Conservation (phyloP, 176 grass and related monocot genomes). For the Raddia guianensis region DNA sequence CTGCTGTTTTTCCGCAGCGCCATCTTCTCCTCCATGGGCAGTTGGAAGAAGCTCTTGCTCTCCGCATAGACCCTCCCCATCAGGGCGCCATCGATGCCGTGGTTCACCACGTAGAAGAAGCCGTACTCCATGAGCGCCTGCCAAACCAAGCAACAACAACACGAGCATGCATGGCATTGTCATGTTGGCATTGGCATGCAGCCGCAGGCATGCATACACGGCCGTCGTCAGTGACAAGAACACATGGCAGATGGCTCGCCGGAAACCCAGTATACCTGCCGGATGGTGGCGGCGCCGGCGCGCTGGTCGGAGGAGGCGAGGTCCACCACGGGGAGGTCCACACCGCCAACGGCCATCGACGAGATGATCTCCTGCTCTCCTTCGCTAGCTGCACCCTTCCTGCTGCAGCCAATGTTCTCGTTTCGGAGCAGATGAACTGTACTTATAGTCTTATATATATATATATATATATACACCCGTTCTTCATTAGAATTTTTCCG, state of each 20-base stretch:
- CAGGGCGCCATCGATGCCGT: constrained; percentile 43
- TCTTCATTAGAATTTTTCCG: not conserved
- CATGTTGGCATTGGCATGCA: too few relatives aligned
- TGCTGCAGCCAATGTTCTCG: too few relatives aligned
- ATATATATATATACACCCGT: too few relatives aligned
- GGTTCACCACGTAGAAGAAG: constrained; percentile 77
- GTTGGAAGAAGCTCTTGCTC: constrained; percentile 61
- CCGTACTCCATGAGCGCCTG: constrained; percentile 71
- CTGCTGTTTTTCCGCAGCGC: constrained; percentile 35
- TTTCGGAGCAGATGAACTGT: not conserved
- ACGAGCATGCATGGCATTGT: not conserved
- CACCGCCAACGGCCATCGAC: not conserved
- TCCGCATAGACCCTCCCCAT: constrained; percentile 39
- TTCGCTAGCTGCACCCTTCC: too few relatives aligned
- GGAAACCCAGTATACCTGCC: constrained; percentile 26
- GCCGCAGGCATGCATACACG: too few relatives aligned
- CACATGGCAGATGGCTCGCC: too few relatives aligned
- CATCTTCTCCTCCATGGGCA: constrained; percentile 60
- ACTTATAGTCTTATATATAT: too few relatives aligned
- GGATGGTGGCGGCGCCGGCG: constrained; percentile 44
- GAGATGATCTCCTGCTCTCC: not conserved
- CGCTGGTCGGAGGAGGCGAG: constrained; percentile 45
- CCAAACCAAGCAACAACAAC: not conserved
- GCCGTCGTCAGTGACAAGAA: not conserved
- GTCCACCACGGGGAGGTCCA: constrained; percentile 59